phyloP scores from a whole-genome alignment of 2,329 filamentous ascomycete genomes.

The Volutella citrinella region DNA sequence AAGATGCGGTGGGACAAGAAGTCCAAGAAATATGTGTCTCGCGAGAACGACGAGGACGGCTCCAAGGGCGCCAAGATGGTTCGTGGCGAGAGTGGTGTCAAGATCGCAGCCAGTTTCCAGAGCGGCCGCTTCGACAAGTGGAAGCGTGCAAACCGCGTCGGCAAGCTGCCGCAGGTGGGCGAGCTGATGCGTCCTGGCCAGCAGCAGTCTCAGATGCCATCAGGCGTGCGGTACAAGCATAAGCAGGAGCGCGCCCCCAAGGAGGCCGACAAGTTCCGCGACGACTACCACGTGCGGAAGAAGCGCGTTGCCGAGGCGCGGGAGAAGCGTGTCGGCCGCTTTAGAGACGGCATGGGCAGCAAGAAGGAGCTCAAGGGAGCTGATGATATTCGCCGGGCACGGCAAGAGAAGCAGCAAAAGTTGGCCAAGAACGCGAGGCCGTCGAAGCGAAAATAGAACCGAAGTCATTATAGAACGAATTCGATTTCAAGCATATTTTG shows the following conservation, averaged over 20 bases:
- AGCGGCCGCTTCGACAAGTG: conserved; percentile 91
- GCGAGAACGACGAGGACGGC: conserved; percentile 92
- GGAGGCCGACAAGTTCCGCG: conserved; percentile 85
- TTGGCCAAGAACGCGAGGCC: conserved; percentile 88
- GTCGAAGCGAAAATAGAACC: conserved; percentile 50
- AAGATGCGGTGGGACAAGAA: conserved; percentile 97
- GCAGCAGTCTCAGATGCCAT: conserved; percentile 24
- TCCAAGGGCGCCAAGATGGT: conserved; percentile 71
- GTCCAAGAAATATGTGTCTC: conserved; percentile 88
- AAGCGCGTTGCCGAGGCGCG: conserved; percentile 84
- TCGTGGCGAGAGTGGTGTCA: conserved; percentile 86
- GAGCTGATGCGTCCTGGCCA: conserved; percentile 63
- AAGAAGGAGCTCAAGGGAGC: conserved; percentile 74
- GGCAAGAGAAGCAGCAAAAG: conserved; percentile 72
- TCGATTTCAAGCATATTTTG: background rate
- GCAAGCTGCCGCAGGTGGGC: conserved; percentile 75
- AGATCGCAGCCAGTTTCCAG: conserved; percentile 92
- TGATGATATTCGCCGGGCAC: conserved; percentile 80
- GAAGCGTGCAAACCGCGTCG: conserved; percentile 82
- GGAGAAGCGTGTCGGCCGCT: conserved; percentile 76
- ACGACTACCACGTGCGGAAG: conserved; percentile 88
- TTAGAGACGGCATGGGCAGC: conserved; percentile 70
- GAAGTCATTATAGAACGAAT: background rate
- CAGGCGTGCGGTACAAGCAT: conserved; percentile 68
- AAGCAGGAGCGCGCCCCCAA: conserved; percentile 86